Conservation (phyloP, 768 basidiomycete species). For the Pleurotus cornucopiae region DNA sequence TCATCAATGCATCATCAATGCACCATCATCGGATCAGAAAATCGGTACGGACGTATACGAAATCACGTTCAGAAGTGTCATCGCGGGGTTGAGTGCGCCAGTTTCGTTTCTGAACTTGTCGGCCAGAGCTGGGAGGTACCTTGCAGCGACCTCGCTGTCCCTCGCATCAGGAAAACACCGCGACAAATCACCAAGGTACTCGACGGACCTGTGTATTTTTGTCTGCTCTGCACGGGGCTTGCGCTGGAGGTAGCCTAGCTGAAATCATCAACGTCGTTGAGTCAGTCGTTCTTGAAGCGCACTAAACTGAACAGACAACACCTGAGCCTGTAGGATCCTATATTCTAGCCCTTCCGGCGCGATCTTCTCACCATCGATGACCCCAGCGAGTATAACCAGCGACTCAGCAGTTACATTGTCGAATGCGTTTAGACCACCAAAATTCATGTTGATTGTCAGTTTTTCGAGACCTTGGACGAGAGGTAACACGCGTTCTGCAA, state of each 20-base stretch:
- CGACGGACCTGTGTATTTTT: conserved; percentile 17
- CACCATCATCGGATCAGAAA: neutral
- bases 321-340: conserved; percentile 18
- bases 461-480: no score
- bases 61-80: conserved; percentile 28
- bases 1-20: neutral
- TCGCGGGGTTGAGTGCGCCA: conserved; percentile 18
- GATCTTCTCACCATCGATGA: conserved; percentile 11
- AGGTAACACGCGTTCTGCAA: no score
- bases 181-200: neutral
- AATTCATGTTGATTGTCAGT: no score
- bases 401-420: conserved; percentile 9
- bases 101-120: conserved; percentile 22
- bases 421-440: no score
- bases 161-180: neutral
- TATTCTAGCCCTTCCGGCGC: conserved; percentile 10
- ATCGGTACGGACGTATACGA: conserved; percentile 26
- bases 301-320: neutral
- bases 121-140: conserved; percentile 29
- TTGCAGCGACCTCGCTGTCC: conserved; percentile 31
- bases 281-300: neutral
- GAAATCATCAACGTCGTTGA: conserved; percentile 26
- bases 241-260: conserved; percentile 10
- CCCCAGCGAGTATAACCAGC: conserved; percentile 13
- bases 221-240: conserved; percentile 9